phyloP scores from a whole-genome alignment of 2,329 filamentous ascomycete species.

The Torrubiella hemipterigena region DNA sequence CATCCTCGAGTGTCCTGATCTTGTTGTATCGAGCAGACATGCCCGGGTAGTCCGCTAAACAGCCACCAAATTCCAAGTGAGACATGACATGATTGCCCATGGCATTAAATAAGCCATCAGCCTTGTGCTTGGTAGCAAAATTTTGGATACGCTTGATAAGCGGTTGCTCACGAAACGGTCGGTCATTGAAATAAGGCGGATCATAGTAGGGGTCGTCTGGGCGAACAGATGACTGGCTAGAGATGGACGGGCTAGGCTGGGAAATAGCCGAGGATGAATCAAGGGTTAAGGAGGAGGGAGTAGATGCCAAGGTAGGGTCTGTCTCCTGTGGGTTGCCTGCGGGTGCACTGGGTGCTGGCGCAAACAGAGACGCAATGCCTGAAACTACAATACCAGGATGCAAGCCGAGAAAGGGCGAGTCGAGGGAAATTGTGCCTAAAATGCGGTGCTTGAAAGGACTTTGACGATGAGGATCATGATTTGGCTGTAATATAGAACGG shows the following conservation, averaged over 20 bases:
- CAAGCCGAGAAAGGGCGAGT: slow-evolving; percentile 78
- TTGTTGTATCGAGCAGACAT: slow-evolving; percentile 58
- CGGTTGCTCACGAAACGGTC: slow-evolving; percentile 54
- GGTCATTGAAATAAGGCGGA: slow-evolving; percentile 64
- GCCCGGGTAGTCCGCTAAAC: slow-evolving; percentile 63
- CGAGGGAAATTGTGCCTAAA: slow-evolving; percentile 69
- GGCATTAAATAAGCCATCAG: slow-evolving; percentile 57
- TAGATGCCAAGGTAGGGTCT: neutral
- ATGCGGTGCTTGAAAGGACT: slow-evolving; percentile 58
- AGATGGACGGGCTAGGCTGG: slow-evolving; percentile 1
- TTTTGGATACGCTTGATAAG: slow-evolving; percentile 58
- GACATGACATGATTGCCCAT: slow-evolving; percentile 64
- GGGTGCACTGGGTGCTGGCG: slow-evolving; percentile 21
- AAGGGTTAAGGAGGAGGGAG: slow-evolving; percentile 2
- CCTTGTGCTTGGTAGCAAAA: slow-evolving; percentile 69
- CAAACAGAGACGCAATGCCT: slow-evolving; percentile 68
- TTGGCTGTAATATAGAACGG: slow-evolving; percentile 20
- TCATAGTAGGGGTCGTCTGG: slow-evolving; percentile 56
- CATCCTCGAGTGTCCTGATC: slow-evolving; percentile 60
- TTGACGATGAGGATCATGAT: slow-evolving; percentile 17
- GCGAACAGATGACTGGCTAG: slow-evolving; percentile 8
- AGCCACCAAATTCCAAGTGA: slow-evolving; percentile 73
- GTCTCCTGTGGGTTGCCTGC: neutral
- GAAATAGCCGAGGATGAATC: neutral
- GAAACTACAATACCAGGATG: slow-evolving; percentile 80